Conservation (phyloP, 345 rosid genomes). For the Dovyalis caffra region DNA sequence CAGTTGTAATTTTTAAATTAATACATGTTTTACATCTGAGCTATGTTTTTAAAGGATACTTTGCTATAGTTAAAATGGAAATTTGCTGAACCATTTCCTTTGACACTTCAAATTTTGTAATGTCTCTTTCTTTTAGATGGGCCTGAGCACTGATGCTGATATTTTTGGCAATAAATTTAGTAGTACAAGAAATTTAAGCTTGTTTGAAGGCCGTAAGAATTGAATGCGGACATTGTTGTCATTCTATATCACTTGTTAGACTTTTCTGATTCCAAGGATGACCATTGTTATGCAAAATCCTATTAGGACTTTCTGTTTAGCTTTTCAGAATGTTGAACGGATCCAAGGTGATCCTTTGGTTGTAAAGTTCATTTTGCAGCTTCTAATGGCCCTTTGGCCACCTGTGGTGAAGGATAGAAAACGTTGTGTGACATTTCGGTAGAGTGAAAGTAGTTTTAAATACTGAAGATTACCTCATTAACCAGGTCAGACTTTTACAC, state of each 20-base stretch:
- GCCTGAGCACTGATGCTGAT: background rate
- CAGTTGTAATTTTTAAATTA: conserved; percentile 26
- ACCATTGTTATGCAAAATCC: background rate
- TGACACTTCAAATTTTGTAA: background rate
- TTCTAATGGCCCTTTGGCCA: background rate
- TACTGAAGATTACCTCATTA: background rate
- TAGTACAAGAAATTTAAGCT: background rate
- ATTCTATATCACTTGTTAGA: background rate
- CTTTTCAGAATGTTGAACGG: background rate
- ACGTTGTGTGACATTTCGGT: background rate
- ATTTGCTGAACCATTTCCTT: background rate
- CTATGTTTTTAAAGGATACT: background rate
- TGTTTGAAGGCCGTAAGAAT: background rate
- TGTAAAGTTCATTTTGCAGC: background rate
- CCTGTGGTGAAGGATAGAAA: background rate
- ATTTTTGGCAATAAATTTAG: background rate
- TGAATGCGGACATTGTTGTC: background rate
- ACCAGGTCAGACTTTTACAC: background rate
- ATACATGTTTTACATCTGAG: conserved; percentile 5
- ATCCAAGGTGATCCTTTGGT: background rate
- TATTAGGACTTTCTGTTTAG: background rate
- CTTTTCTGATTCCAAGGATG: background rate
- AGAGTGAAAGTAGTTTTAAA: background rate
- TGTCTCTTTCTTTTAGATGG: background rate
- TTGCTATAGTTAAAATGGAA: background rate